Evolutionary conservation across 257 asterid genomes (phyloP), one percentile per base, ranked within the genome.

Genomic region (Solanum bulbocastanum): DNA sequence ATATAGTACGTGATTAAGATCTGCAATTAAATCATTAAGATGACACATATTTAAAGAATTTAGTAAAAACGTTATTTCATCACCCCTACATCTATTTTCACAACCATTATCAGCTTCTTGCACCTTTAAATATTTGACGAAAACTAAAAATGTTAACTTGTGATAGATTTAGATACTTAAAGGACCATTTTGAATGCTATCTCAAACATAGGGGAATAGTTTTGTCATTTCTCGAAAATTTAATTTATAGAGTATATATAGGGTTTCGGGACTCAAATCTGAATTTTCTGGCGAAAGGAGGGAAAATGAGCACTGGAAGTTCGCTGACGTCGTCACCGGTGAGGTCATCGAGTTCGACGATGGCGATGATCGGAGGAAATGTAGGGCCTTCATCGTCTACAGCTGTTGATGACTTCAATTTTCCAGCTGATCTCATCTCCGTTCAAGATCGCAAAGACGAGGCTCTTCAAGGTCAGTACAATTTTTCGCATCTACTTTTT

Each of bases 391-490:
- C 86, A 20, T 86, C 90, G 76, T 75, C 87, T 52, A n/a, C 87
- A 13, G 88, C 88, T 49, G 88, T 88, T 15, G 98, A 94, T 20
- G 94, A 93, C 36, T 90, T 89, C 85, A 92, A 92, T 72, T 88
- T 93, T 66, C 93, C 93, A 4, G 86, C 91, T 16, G 96, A 91
- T 83, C 88, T 90, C 40, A 92, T 92, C 89, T 91, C 95, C 87
- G 81, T 92, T 88, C 98, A 91, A 87, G 96, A 95, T 85, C 94
- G 96, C 90, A 95, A 93, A 87, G 94, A 94, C 32, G 95, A 93
- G 89, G 94, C 96, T 37, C 83, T 93, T 84, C 87, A 86, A 49
- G 96, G 98, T 93, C 87, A 76, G 86, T 92, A 10, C 56, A 42
- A 18, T 35, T 44, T 60, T 62, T 60, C 35, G 42, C 32, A 5